Evolutionary conservation across 1,284 basidiomycete genomes (phyloP).

Genomic region (Sporisorium exsertum): DNA sequence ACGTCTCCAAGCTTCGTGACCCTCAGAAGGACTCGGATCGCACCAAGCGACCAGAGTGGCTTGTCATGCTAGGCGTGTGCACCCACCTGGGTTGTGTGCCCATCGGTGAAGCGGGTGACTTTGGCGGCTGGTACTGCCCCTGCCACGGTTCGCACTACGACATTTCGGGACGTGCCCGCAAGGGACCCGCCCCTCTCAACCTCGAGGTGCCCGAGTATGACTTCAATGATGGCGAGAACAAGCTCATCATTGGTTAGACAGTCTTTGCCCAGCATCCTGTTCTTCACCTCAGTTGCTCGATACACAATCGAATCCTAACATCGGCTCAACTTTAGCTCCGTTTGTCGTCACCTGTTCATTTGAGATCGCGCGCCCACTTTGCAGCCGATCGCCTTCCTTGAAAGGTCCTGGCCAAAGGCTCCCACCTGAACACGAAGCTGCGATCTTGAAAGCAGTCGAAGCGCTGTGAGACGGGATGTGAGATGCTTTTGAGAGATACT

Average conservation of each 20-base stretch:
- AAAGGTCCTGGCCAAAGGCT: too few relatives aligned
- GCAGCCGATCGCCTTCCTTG: too few relatives aligned
- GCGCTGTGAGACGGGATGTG: not conserved
- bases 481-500: not conserved
- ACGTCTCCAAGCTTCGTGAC: slow-evolving; percentile 90
- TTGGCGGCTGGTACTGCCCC: slow-evolving; percentile 77
- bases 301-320: slow-evolving; percentile 2
- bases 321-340: too few relatives aligned
- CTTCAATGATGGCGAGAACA: slow-evolving; percentile 70
- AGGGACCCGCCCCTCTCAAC: slow-evolving; percentile 86
- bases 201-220: slow-evolving; percentile 78
- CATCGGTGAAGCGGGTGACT: slow-evolving; percentile 94
- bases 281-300: slow-evolving; percentile 1
- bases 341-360: too few relatives aligned
- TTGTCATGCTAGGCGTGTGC: slow-evolving; percentile 77
- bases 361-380: too few relatives aligned
- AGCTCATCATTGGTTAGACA: slow-evolving; percentile 87
- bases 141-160: slow-evolving; percentile 98
- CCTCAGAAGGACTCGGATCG: slow-evolving; percentile 90
- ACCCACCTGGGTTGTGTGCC: slow-evolving; percentile 99
- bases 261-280: not conserved
- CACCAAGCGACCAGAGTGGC: slow-evolving; percentile 95
- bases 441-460: too few relatives aligned
- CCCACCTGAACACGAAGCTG: too few relatives aligned
- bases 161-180: slow-evolving; percentile 93